Evolutionary conservation across 208 protist species (phyloP).

Genomic region (Trypanosoma rangeli): DNA sequence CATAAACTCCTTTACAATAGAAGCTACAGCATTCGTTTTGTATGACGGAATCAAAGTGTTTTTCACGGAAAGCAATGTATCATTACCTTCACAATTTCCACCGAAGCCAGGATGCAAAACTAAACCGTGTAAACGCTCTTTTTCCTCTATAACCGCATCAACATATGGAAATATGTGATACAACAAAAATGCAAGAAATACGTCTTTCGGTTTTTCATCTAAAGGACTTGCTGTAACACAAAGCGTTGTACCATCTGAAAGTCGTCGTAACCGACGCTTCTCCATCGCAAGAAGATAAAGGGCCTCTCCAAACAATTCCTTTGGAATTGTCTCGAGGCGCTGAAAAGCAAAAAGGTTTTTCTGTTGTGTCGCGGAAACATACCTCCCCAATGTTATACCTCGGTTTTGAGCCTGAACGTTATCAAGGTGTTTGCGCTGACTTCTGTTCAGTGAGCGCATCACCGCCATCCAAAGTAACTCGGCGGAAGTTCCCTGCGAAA

Average conservation of each 20-base stretch:
- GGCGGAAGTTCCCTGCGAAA: conserved; percentile 31
- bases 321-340: conserved; percentile 32
- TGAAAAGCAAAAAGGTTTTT: conserved; percentile 39
- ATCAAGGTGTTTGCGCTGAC: conserved; percentile 5
- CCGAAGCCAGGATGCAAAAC: background rate
- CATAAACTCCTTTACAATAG: conserved; percentile 35
- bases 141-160: conserved; percentile 25
- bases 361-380: background rate
- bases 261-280: conserved; percentile 9
- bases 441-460: conserved; percentile 34
- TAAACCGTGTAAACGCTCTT: background rate
- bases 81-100: background rate
- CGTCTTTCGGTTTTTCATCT: conserved; percentile 25
- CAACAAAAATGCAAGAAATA: conserved; percentile 33
- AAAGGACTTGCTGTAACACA: conserved; percentile 4
- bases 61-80: conserved; percentile 8
- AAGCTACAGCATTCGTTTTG: conserved; percentile 34
- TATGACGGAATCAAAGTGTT: conserved; percentile 22
- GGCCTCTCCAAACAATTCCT: conserved; percentile 30
- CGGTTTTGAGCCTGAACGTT: conserved; percentile 12
- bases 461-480: conserved; percentile 71
- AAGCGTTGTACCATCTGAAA: conserved; percentile 13
- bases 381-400: conserved; percentile 17
- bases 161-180: conserved; percentile 38
- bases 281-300: conserved; percentile 31